phyloP scores from a whole-genome alignment of 352 stramenopile species.

The Peronospora tabacina region DNA sequence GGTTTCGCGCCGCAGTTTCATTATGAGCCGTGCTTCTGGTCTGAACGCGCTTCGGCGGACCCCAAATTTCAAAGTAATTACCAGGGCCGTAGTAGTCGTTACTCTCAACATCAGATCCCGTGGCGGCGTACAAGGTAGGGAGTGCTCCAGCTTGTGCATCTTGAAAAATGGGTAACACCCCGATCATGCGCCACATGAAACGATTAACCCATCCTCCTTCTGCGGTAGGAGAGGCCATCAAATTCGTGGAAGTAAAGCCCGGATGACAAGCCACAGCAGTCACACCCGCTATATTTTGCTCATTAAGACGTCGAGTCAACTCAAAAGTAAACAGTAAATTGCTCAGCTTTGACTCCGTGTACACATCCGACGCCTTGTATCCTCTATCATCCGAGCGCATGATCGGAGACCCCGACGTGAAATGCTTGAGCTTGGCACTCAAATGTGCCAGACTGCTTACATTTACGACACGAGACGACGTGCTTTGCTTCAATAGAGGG shows the following conservation, averaged over 20 bases:
- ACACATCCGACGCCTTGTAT: constrained; percentile 25
- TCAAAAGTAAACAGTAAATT: constrained; percentile 52
- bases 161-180: constrained; percentile 7
- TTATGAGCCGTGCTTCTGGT: constrained; percentile 9
- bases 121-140: constrained; percentile 38
- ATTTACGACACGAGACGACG: constrained; percentile 20
- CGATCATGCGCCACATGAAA: constrained; percentile 2
- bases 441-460: constrained; percentile 34
- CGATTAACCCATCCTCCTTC: constrained; percentile 14
- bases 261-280: constrained; percentile 30
- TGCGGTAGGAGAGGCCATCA: constrained; percentile 6
- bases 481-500: constrained; percentile 26
- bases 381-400: constrained; percentile 7
- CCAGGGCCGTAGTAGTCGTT: constrained; percentile 38
- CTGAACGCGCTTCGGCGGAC: constrained; percentile 26
- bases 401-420: constrained; percentile 10
- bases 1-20: constrained; percentile 7
- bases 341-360: constrained; percentile 41
- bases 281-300: constrained; percentile 15
- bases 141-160: constrained; percentile 25
- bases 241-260: constrained; percentile 18
- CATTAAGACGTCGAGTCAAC: constrained; percentile 29
- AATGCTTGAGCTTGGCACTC: constrained; percentile 11
- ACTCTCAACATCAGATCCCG: constrained; percentile 20
- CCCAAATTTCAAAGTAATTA: constrained; percentile 28